Evolutionary conservation across 1,284 basidiomycete species (phyloP).

Genomic region (Trichosporon asahii): DNA sequence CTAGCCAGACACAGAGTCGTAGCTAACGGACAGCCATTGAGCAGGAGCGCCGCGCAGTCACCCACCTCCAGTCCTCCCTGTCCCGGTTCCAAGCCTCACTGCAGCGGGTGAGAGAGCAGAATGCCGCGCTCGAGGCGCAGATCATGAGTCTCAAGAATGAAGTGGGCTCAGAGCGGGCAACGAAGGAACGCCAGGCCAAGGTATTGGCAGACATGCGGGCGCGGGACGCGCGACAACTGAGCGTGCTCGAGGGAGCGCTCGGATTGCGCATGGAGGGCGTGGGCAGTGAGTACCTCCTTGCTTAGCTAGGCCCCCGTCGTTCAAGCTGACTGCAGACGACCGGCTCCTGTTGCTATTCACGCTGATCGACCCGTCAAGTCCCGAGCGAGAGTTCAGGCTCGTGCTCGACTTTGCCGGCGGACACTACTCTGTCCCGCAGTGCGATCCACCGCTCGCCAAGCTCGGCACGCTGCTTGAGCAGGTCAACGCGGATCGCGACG

Average conservation of each 20-base stretch:
- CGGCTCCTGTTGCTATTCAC: constrained; percentile 70
- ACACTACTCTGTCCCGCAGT: constrained; percentile 58
- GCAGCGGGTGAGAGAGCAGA: constrained; percentile 36
- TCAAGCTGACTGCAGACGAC: constrained; percentile 52
- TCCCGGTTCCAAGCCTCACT: constrained; percentile 38
- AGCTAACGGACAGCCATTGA: constrained; percentile 36
- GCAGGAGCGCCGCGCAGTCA: constrained; percentile 37
- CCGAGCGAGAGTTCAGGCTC: constrained; percentile 65
- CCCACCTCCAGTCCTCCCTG: constrained; percentile 37
- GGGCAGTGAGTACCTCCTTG: constrained; percentile 53
- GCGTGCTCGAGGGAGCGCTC: constrained; percentile 60
- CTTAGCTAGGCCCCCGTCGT: neutral
- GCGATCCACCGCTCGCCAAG: constrained; percentile 41
- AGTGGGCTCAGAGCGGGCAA: constrained; percentile 50
- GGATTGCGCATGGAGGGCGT: constrained; percentile 71
- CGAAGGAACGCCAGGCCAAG: constrained; percentile 65
- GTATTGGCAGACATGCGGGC: constrained; percentile 62
- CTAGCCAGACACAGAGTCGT: too few species aligned
- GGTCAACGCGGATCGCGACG: constrained; percentile 46
- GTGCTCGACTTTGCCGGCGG: constrained; percentile 67
- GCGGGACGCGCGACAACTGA: constrained; percentile 59
- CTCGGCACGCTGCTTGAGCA: constrained; percentile 40
- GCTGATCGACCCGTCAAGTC: constrained; percentile 61
- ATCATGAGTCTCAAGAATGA: constrained; percentile 32
- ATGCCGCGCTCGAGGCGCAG: constrained; percentile 38